A percentile compares a stretch with the other conserved stretches of the same genome.
Conservation (phyloP, 345 rosid genomes). For the Brassica rapa region DNA sequence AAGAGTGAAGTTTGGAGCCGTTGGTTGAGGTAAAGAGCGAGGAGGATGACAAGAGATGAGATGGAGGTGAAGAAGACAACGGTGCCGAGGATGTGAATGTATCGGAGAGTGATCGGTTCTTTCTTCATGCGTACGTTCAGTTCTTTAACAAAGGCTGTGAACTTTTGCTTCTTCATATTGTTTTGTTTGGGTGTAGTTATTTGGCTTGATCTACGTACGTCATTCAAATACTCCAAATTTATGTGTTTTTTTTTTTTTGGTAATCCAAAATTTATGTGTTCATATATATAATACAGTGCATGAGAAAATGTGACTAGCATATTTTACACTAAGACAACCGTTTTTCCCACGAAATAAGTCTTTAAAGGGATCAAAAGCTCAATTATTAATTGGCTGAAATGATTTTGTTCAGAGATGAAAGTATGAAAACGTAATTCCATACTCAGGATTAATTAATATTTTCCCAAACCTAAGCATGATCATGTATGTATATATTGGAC, state of each 20-base stretch:
- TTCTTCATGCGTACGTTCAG: conserved; percentile 27
- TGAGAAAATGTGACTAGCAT: background rate
- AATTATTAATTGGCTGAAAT: background rate
- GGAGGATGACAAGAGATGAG: conserved; percentile 36
- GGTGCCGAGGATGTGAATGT: conserved; percentile 36
- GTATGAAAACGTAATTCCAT: background rate
- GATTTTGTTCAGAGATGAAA: background rate
- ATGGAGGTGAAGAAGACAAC: conserved; percentile 34
- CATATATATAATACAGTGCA: background rate
- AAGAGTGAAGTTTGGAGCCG: conserved; percentile 32
- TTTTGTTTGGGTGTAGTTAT: background rate
- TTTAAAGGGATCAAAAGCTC: background rate
- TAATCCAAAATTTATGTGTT: background rate
- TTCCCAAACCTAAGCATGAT: conserved; percentile 8
- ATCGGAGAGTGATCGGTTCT: conserved; percentile 19
- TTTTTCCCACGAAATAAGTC: conserved; percentile 5
- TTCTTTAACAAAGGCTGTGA: conserved; percentile 28
- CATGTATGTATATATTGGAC: background rate
- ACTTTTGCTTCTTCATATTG: conserved; percentile 29
- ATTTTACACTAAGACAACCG: background rate
- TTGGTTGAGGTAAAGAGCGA: conserved; percentile 35
- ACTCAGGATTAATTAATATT: background rate
- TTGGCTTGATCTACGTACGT: background rate
- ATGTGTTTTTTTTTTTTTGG: background rate
- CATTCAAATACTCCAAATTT: background rate